Evolutionary conservation across 108 stramenopile species (phyloP), one percentile per base, ranked within the genome.

Genomic region (Cyclostephanos tholiformis): DNA sequence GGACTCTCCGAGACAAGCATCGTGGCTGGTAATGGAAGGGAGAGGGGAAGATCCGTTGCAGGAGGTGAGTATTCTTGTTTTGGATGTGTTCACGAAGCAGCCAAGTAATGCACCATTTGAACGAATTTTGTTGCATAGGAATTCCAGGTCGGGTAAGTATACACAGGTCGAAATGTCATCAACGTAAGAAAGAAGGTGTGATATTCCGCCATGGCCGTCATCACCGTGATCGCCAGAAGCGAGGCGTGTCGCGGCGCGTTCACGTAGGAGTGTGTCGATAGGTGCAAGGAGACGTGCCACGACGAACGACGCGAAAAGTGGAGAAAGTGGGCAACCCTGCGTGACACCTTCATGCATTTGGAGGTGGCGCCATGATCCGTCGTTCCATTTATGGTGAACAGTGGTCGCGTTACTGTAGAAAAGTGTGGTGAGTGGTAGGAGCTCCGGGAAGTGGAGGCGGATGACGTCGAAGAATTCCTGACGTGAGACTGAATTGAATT

Each of bases 291-390:
- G 43, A 16, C 51, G 26, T 53, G 52, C 16, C 0, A 74, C 44
- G 0, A 74, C 64, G 6, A 74, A 13, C 2, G 63, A 35, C 13
- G 64, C 65, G 17, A 74, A 66, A 6, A 74, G 13, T 5, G 64
- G 64, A 12, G 73, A 74, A 6, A 65, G 12, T 22, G 73, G 73
- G 53, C 73, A 74, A 0, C 73, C 73, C 30, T 74, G 73, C 1
- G 63, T 61, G 36, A 74, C 65, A 2, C 73, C 73, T 29, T 74
- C 73, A 6, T 55, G 11, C 35, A 74, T 64, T 3, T 46, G 22
- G 29, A 57, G 35, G 0, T 20, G 17, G 23, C 26, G 20, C 63
- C 64, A 56, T 6, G 59, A 25, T 0, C 58, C 44, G 23, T 72
- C 25, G 20, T 72, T 6, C 41, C 38, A 32, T 38, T 36, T 27